Percentiles rank a stretch among this genome's conserved stretches.
These are phyloP conservation scores for Pestalotiopsis fici DNA, from an alignment of 2,329 filamentous ascomycete species.

Conservation along the genomic window DNA sequence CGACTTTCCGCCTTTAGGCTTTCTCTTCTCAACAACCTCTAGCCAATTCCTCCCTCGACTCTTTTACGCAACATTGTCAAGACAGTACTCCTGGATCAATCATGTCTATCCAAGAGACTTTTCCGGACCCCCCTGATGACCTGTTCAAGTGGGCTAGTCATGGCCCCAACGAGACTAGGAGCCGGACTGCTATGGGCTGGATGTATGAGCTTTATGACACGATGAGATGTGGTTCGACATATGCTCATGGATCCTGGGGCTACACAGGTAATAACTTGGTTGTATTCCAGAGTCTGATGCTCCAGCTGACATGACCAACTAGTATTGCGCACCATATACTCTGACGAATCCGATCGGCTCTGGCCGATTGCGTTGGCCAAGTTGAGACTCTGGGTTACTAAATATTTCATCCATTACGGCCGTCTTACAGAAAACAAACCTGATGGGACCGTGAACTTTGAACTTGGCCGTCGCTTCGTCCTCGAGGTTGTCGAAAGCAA, in stretches of 20 bases:
- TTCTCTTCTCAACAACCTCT: background rate
- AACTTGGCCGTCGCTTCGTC: background rate
- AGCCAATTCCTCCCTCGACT: background rate
- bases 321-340: background rate
- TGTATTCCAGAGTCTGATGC: background rate
- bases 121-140: background rate
- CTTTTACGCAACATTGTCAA: background rate
- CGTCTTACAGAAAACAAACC: background rate
- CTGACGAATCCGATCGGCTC: background rate
- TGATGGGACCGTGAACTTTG: background rate
- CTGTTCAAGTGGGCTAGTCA: background rate
- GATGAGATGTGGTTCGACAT: background rate
- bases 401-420: background rate
- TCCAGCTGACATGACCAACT: background rate
- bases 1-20: too few relatives aligned
- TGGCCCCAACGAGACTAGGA: background rate
- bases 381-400: background rate
- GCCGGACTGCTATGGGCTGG: background rate
- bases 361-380: background rate
- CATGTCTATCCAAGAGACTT: background rate
- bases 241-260: background rate
- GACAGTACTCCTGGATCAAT: background rate
- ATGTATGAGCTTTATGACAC: background rate
- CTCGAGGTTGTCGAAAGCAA: background rate
- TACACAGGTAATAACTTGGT: background rate